phyloP scores from a whole-genome alignment of 177 flowering plant species.

The Telopea speciosissima region DNA sequence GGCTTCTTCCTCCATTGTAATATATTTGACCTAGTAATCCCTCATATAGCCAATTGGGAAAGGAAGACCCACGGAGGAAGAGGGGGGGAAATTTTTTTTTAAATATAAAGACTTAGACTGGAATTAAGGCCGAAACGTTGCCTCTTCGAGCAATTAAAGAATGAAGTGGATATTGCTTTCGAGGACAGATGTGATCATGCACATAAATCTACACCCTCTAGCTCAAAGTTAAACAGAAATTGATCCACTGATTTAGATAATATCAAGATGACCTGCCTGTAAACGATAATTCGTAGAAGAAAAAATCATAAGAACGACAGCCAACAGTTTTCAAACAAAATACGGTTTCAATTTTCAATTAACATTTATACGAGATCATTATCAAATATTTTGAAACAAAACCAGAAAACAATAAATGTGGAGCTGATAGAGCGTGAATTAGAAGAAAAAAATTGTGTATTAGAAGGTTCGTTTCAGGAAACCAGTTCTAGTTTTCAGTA shows the following conservation, averaged over 20 bases:
- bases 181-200: background rate
- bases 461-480: background rate
- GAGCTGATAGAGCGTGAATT: background rate
- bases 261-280: background rate
- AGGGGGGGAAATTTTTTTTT: too few relatives aligned
- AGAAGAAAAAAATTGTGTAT: background rate
- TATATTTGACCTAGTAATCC: slow-evolving; percentile 2
- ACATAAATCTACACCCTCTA: background rate
- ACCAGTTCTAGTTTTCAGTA: background rate
- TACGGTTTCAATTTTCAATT: background rate
- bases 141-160: background rate
- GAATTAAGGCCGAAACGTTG: background rate
- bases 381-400: background rate
- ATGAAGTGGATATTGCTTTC: background rate
- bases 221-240: background rate
- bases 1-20: slow-evolving; percentile 54
- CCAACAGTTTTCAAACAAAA: background rate
- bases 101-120: background rate
- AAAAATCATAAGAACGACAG: background rate
- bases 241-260: background rate
- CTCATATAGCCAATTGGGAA: background rate
- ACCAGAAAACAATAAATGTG: background rate
- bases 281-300: background rate
- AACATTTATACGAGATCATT: background rate
- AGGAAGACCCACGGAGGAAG: background rate